Evolutionary conservation across 225 moss, liverwort and hornwort genomes (phyloP).

Genomic region (Bryoerythrophyllum caledonicum): DNA sequence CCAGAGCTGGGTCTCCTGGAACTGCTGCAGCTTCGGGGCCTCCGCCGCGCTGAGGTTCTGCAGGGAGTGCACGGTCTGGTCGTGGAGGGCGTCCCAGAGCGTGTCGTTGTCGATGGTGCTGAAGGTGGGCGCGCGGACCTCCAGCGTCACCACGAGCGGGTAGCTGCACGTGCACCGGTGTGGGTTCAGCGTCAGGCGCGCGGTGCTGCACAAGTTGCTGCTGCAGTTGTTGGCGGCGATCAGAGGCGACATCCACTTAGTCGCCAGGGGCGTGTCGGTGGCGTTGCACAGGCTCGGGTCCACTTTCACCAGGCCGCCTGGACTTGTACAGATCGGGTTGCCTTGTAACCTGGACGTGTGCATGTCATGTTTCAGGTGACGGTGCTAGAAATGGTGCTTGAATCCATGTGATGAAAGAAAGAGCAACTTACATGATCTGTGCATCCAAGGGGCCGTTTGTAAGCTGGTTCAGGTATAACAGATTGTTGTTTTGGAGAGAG

Average conservation of each 20-base stretch:
- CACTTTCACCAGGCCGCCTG: not conserved
- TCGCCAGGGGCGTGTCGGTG: not conserved
- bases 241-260: not conserved
- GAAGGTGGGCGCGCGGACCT: conserved; percentile 57
- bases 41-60: not conserved
- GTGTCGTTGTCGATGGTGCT: conserved; percentile 19
- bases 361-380: no score
- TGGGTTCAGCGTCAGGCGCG: not conserved
- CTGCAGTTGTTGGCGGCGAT: not conserved
- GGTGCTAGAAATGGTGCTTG: no score
- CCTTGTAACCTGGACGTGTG: conserved; percentile 45
- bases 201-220: not conserved
- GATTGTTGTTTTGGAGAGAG: conserved; percentile 43
- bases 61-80: conserved; percentile 23
- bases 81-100: conserved; percentile 13
- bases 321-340: conserved; percentile 48
- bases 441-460: not conserved
- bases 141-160: conserved; percentile 45
- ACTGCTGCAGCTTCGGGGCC: not conserved
- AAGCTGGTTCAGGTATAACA: conserved; percentile 21
- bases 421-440: conserved; percentile 28
- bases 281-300: conserved; percentile 22
- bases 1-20: conserved; percentile 30
- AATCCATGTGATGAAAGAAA: not conserved
- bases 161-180: conserved; percentile 36